Evolutionary conservation across 306 rosid species (phyloP).

Genomic region (Adenanthera pavonina): DNA sequence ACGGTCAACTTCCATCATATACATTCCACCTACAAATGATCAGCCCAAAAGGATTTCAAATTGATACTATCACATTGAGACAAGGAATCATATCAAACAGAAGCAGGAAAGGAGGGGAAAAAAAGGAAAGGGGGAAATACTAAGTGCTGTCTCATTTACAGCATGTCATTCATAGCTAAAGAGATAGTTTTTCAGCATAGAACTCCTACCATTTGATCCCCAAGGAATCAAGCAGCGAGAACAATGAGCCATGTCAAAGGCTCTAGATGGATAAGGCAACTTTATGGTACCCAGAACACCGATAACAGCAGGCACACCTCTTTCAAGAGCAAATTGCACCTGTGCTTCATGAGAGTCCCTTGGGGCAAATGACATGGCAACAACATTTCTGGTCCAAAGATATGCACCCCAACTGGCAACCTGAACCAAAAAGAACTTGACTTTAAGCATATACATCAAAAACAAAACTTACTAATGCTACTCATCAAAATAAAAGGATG

Average conservation of each 20-base stretch:
- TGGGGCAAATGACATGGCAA: slow-evolving; percentile 97
- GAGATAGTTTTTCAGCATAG: not conserved
- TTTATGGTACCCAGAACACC: slow-evolving; percentile 90
- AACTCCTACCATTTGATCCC: slow-evolving; percentile 84
- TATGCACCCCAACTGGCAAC: slow-evolving; percentile 99
- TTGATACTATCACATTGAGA: slow-evolving; percentile 20
- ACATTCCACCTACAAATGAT: slow-evolving; percentile 73
- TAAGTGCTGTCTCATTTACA: slow-evolving; percentile 20
- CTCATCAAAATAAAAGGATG: slow-evolving; percentile 4
- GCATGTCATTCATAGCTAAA: slow-evolving; percentile 21
- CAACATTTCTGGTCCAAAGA: slow-evolving; percentile 85
- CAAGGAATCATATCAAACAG: slow-evolving; percentile 34
- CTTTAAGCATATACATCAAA: slow-evolving; percentile 31
- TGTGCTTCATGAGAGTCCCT: slow-evolving; percentile 98
- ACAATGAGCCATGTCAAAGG: slow-evolving; percentile 99
- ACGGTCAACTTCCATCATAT: slow-evolving; percentile 92
- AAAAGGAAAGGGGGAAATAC: not conserved
- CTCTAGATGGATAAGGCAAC: slow-evolving; percentile 90
- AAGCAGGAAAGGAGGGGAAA: not conserved
- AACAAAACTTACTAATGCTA: slow-evolving; percentile 14
- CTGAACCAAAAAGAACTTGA: slow-evolving; percentile 48
- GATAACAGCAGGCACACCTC: slow-evolving; percentile 93
- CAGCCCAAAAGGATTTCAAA: slow-evolving; percentile 33
- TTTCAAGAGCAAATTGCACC: slow-evolving; percentile 97
- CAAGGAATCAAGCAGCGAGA: slow-evolving; percentile 97